These are phyloP conservation scores for Lyophyllum semitale DNA, from an alignment of 768 basidiomycete genomes.

Conservation along the genomic window DNA sequence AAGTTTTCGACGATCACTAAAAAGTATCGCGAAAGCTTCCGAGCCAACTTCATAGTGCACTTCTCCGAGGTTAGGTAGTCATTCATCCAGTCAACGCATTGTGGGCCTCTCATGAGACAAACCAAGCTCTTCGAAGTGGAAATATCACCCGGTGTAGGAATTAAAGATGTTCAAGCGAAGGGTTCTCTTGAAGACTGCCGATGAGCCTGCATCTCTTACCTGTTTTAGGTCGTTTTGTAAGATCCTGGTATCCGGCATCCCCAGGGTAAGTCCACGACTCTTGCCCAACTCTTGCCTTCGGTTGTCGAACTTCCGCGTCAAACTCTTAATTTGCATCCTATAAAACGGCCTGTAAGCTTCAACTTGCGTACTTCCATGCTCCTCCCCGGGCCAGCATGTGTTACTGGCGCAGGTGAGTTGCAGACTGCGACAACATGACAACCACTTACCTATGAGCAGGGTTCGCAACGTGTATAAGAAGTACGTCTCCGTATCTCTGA, in stretches of 20 bases:
- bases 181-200: constrained; percentile 11
- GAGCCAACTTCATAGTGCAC: background rate
- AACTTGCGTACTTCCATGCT: constrained; percentile 14
- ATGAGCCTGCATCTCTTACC: constrained; percentile 16
- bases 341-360: constrained; percentile 22
- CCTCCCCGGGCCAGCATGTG: constrained; percentile 44
- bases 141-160: constrained; percentile 6
- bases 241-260: constrained; percentile 11
- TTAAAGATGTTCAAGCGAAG: background rate
- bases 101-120: constrained; percentile 18
- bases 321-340: constrained; percentile 19
- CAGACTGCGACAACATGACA: background rate
- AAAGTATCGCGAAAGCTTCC: background rate
- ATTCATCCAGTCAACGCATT: constrained; percentile 1
- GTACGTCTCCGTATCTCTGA: constrained; percentile 33
- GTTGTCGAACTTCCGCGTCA: constrained; percentile 16
- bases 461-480: constrained; percentile 56
- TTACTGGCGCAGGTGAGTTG: constrained; percentile 58
- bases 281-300: constrained; percentile 9
- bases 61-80: constrained; percentile 1
- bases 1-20: background rate
- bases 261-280: no score
- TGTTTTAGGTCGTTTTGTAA: constrained; percentile 15
- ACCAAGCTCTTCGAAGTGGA: constrained; percentile 14
- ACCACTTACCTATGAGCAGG: constrained; percentile 37